These are phyloP conservation scores for Vigna angularis DNA, from an alignment of 306 rosid genomes.

Conservation along the genomic window DNA sequence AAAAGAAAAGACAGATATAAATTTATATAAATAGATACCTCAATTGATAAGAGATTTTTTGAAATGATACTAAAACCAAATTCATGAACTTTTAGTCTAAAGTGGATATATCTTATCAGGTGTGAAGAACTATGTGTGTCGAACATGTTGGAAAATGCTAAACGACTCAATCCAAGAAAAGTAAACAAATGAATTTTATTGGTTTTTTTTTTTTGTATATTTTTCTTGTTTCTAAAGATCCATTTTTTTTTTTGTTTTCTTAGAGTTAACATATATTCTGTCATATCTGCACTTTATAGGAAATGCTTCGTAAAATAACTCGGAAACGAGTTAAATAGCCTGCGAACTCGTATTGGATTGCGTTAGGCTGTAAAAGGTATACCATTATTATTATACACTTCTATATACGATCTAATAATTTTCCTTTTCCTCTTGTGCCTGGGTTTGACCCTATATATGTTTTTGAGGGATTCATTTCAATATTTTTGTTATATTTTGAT, in stretches of 20 bases:
- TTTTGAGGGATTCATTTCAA: no score
- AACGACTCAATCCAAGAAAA: neutral
- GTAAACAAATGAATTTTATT: neutral
- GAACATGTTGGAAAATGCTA: no score
- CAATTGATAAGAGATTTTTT: no score
- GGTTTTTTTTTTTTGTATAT: neutral
- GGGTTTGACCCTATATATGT: no score
- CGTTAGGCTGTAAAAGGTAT: neutral
- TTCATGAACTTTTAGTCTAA: no score
- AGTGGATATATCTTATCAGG: no score
- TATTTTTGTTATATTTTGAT: no score
- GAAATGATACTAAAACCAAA: no score
- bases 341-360: neutral
- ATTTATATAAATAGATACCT: no score
- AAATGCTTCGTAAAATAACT: neutral
- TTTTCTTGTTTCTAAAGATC: neutral
- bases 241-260: neutral
- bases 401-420: neutral
- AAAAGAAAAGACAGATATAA: no score
- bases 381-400: neutral
- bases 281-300: neutral
- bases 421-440: neutral
- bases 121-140: no score
- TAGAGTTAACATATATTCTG: neutral
- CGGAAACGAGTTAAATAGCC: neutral